Base-by-base conservation (phyloP, 768 basidiomycete species). In the Tulasnella sp. region DNA sequence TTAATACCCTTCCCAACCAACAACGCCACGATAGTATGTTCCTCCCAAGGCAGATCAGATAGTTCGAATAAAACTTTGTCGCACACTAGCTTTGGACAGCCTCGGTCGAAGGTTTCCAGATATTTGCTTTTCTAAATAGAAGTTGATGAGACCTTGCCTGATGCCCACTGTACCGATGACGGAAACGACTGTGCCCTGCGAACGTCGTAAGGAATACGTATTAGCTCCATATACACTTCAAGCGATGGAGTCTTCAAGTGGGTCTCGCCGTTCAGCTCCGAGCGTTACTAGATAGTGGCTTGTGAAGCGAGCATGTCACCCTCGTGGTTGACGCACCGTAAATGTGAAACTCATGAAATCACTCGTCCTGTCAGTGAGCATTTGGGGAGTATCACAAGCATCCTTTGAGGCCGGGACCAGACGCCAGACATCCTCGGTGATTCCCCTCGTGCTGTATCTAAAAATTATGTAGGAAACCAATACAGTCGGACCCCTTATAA, bases 11-110 rank as follows among this genome's bases (percentile, higher is more conserved):
- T 0, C 9, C 46, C 75, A 2, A 16, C 34, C 12, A 76, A 10
- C 27, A 42, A 56, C 12, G 21, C 75, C 16, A 42, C 36, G n/a
- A 78, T 19, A 24, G 68, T 78, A 40, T 78, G 77, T 71, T 71
- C 19, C 8, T 4, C 9, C 27, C 52, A 12, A 78, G 4, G 36
- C 24, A 44, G 44, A 44, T 44, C 77, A 21, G 27, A 24, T 19
- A 34, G 7, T n/a, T 31, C 24, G 58, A 78, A 78, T 14, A 78
- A n/a, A n/a, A 42, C 48, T 9, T 21, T 19, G 34, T 42, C 62
- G 71, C 77, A 78, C 16, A 39, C 19, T 42, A 40, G 27, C 14
- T 71, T 1, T 24, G 24, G 34, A n/a, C 16, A 6, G 31, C n/a
- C 58, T 24, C 68, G 77, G 58, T 78, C 77, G 39, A 78, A 36